phyloP scores from a whole-genome alignment of 2,329 filamentous ascomycete species.

The Penicillium janthinellum region DNA sequence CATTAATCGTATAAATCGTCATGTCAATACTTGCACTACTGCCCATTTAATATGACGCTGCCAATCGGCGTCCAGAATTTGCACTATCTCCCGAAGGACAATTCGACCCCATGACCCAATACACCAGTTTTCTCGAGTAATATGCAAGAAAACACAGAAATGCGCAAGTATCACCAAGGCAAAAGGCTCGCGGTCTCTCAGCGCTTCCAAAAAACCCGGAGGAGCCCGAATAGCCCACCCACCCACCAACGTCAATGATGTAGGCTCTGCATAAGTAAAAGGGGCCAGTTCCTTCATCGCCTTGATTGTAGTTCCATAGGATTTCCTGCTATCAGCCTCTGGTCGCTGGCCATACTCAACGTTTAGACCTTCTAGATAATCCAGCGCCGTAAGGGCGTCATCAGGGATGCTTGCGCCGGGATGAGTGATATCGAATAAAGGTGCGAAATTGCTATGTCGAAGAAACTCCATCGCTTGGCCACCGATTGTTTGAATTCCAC shows the following conservation, averaged over 20 bases:
- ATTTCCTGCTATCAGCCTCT: background rate
- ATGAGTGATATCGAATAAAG: slow-evolving; percentile 6
- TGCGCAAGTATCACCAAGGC: slow-evolving; percentile 27
- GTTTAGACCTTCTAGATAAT: slow-evolving; percentile 8
- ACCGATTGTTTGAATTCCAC: slow-evolving; percentile 15
- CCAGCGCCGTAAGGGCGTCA: slow-evolving; percentile 3
- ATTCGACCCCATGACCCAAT: slow-evolving; percentile 21
- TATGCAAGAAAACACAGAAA: slow-evolving; percentile 25
- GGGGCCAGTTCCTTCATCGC: slow-evolving; percentile 12
- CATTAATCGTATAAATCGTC: background rate
- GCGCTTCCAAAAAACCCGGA: slow-evolving; percentile 13
- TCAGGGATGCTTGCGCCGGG: slow-evolving; percentile 5
- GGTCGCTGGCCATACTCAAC: background rate
- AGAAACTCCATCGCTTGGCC: slow-evolving; percentile 8
- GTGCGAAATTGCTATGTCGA: slow-evolving; percentile 14
- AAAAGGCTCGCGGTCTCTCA: slow-evolving; percentile 16
- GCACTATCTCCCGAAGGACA: slow-evolving; percentile 20
- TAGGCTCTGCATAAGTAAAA: slow-evolving; percentile 18
- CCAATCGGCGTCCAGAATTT: slow-evolving; percentile 16
- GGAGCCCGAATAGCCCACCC: slow-evolving; percentile 26
- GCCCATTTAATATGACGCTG: slow-evolving; percentile 24
- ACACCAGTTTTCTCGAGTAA: slow-evolving; percentile 22
- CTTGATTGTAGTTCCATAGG: slow-evolving; percentile 11
- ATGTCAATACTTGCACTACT: slow-evolving; percentile 9
- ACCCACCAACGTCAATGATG: slow-evolving; percentile 22